A percentile compares a stretch with the other conserved stretches of the same genome.
phyloP scores from a whole-genome alignment of 768 basidiomycete species.

The Podaxis carcinomalis region DNA sequence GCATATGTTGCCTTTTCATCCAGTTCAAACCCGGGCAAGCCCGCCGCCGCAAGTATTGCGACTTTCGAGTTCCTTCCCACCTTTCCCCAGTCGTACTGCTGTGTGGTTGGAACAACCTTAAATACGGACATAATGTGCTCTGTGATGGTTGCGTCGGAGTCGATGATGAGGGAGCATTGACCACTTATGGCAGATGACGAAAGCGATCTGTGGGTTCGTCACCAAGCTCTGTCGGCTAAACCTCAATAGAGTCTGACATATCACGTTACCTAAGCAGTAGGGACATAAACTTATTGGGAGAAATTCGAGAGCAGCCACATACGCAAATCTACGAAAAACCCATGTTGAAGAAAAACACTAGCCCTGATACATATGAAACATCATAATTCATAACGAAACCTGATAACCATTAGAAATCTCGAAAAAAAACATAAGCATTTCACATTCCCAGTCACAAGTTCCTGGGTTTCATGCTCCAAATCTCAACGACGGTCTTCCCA shows the following conservation, averaged over 20 bases:
- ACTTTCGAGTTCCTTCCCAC: conserved; percentile 76
- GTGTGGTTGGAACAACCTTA: conserved; percentile 77
- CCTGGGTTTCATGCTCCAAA: conserved; percentile 65
- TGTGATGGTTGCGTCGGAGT: not conserved
- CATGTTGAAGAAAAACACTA: not conserved
- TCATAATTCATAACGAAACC: not conserved
- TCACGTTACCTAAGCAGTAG: conserved; percentile 1
- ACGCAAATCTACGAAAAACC: not conserved
- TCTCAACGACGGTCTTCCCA: conserved; percentile 84
- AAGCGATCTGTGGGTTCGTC: not conserved
- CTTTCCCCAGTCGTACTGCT: conserved; percentile 96
- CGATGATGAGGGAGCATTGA: not conserved
- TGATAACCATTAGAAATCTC: not conserved
- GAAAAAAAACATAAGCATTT: not conserved
- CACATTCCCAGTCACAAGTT: not conserved
- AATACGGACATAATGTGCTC: conserved; percentile 42
- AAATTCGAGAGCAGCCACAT: not conserved
- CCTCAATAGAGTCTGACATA: not conserved
- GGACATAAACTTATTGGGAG: not conserved
- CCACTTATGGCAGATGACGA: not conserved
- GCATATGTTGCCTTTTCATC: conserved; percentile 82
- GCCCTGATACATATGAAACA: not conserved
- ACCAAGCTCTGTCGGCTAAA: not conserved
- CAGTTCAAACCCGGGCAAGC: conserved; percentile 59
- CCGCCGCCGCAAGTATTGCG: conserved; percentile 76